Evolutionary conservation across 768 basidiomycete genomes (phyloP).

Genomic region (Rhodosporidiobolus odoratus): DNA sequence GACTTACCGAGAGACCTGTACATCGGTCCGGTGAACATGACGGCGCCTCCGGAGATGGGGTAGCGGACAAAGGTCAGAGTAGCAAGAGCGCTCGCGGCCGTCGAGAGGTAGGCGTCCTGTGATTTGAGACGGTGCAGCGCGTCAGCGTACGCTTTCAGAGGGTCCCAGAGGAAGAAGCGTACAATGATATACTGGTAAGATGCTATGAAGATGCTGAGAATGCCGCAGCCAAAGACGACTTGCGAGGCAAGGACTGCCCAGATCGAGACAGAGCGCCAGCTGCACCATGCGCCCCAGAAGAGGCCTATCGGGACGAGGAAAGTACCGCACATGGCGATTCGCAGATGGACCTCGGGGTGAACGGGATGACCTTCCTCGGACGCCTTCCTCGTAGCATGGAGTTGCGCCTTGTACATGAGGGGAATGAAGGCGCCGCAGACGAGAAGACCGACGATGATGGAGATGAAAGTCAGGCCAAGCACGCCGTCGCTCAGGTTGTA

Average conservation of each 20-base stretch:
- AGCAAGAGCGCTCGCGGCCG: not conserved
- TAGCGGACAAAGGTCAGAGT: not conserved
- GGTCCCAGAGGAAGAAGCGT: not conserved
- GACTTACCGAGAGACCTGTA: not conserved
- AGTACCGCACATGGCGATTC: conserved; percentile 17
- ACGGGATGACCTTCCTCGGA: not conserved
- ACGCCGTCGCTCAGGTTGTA: conserved; percentile 23
- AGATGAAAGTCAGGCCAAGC: conserved; percentile 28
- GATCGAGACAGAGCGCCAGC: not conserved
- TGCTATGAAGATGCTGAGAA: conserved; percentile 13
- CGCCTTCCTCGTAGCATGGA: not conserved
- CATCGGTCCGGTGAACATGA: conserved; percentile 10
- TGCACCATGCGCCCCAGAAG: conserved; percentile 13
- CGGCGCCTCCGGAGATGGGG: not conserved
- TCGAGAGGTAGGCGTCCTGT: not conserved
- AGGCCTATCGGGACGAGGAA: conserved; percentile 8
- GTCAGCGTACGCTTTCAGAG: not conserved
- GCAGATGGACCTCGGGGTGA: conserved; percentile 5
- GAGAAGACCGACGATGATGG: conserved; percentile 17
- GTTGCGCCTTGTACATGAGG: not conserved
- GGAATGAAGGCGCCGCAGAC: not conserved
- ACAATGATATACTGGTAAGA: conserved; percentile 15
- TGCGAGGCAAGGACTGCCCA: not conserved
- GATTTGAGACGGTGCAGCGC: not conserved
- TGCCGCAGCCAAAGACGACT: conserved; percentile 7